Base-by-base conservation (phyloP, 371 early-diverging fungal species). In the Rhizopus arrhizus region DNA sequence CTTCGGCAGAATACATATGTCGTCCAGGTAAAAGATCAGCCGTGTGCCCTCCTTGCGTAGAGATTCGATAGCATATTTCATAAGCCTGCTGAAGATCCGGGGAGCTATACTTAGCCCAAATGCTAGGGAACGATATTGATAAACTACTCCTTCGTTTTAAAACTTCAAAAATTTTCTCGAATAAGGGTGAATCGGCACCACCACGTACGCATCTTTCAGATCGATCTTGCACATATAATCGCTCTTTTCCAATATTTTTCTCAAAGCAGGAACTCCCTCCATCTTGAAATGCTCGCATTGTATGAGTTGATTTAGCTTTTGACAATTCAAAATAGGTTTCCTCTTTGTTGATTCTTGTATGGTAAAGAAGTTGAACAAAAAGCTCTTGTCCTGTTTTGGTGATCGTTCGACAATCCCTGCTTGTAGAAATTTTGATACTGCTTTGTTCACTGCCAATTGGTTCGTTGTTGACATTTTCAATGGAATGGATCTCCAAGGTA, bases 1-100 rank as follows among this genome's bases (percentile, higher is more conserved):
- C 22, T 38, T 53, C 3, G 6, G 22, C 13, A 55, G 10, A 10
- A 55, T 22, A 34, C 56, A 55, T 16, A 52, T 38, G 32, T 61
- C 54, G 50, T 64, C 64, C 28, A 64, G 45, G 31, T 64, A 64
- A 36, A 48, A 64, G 0, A 54, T 36, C 22, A 64, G 4, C 4
- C 58, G 58, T 10, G 54, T 42, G 1, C 58, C 64, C 40, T 46
- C n/a, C 16, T 53, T 15, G 31, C 56, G 31, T 12, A 55, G 1
- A 6, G 49, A 22, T 53, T 62, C 62, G 5, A 55, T 56, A 0
- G 52, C 51, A 52, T 33, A 38, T 31, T 36, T 36, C 56, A 56
- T 56, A 0, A 56, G 0, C 29, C 46, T 51, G 48, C 31, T 38
- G 40, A 56, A 62, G 0, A 62, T 15, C 2, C 63, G n/a, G 7